Evolutionary conservation across 345 rosid species (phyloP).

Genomic region (Citropsis articulata): DNA sequence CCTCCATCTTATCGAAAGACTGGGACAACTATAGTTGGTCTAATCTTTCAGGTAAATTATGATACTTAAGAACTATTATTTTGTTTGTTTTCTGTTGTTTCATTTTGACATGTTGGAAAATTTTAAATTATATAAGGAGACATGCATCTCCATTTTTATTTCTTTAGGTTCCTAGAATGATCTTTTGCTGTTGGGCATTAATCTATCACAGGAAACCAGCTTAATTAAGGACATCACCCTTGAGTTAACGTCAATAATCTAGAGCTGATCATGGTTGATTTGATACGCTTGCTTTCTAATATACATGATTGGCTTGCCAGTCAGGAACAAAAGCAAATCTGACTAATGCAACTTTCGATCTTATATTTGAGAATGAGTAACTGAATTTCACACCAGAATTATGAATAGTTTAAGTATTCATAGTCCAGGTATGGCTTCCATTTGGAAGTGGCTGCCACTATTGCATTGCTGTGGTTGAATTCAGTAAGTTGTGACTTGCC

Average conservation of each 20-base stretch:
- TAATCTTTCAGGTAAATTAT: conserved; percentile 58
- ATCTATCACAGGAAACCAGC: background rate
- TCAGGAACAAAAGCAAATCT: background rate
- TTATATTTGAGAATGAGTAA: background rate
- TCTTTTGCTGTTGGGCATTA: background rate
- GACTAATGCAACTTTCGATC: background rate
- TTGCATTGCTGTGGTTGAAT: background rate
- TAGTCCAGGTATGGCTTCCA: background rate
- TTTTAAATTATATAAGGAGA: background rate
- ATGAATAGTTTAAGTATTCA: background rate
- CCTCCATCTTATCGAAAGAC: conserved; percentile 79
- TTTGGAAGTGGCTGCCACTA: background rate
- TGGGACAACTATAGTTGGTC: conserved; percentile 92
- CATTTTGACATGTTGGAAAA: background rate
- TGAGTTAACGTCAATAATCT: background rate
- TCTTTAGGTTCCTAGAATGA: background rate
- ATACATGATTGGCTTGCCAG: background rate
- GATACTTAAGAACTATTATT: background rate
- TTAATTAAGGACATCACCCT: background rate
- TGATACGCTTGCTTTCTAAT: background rate
- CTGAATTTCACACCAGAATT: background rate
- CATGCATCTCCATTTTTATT: background rate
- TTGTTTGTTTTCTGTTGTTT: background rate
- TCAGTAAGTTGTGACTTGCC: background rate
- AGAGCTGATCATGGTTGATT: background rate